Evolutionary conservation across 768 basidiomycete genomes (phyloP).

Genomic region (Pulveroboletus sp.): DNA sequence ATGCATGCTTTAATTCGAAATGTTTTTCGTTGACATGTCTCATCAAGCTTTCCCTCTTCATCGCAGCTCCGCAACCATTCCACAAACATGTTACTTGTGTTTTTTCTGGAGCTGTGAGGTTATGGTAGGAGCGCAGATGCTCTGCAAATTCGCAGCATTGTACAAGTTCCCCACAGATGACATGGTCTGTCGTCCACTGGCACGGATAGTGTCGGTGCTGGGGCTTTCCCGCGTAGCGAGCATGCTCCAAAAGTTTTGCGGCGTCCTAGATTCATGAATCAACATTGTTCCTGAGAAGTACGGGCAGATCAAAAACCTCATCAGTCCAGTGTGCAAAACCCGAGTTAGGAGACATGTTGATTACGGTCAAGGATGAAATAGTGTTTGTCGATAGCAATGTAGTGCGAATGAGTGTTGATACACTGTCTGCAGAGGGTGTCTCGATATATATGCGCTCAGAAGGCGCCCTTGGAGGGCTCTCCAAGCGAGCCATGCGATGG

Average conservation of each 20-base stretch:
- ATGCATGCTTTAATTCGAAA: constrained; percentile 13
- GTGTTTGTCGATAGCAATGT: neutral
- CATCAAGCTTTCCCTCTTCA: constrained; percentile 29
- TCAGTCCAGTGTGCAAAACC: constrained; percentile 4
- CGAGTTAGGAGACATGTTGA: neutral
- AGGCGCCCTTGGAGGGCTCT: constrained; percentile 17
- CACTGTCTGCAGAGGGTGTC: neutral
- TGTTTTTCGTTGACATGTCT: constrained; percentile 28
- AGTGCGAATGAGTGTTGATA: constrained; percentile 6
- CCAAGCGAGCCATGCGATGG: constrained; percentile 18
- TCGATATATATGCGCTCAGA: constrained; percentile 18
- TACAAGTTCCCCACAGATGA: constrained; percentile 4
- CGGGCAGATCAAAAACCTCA: neutral
- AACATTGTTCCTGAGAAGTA: neutral
- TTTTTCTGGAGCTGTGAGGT: constrained; percentile 17
- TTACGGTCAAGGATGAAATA: neutral
- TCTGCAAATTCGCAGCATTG: constrained; percentile 11
- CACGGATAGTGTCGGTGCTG: constrained; percentile 13
- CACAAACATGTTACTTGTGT: constrained; percentile 13
- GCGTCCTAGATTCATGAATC: constrained; percentile 11
- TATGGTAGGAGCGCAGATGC: constrained; percentile 21
- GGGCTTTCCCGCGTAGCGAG: neutral
- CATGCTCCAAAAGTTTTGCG: neutral
- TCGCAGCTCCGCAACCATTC: constrained; percentile 10
- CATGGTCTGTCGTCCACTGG: constrained; percentile 6